Evolutionary conservation across 2,329 filamentous ascomycete genomes (phyloP), one percentile per base, ranked within the genome.

Genomic region (Pseudodiploospora longispora): DNA sequence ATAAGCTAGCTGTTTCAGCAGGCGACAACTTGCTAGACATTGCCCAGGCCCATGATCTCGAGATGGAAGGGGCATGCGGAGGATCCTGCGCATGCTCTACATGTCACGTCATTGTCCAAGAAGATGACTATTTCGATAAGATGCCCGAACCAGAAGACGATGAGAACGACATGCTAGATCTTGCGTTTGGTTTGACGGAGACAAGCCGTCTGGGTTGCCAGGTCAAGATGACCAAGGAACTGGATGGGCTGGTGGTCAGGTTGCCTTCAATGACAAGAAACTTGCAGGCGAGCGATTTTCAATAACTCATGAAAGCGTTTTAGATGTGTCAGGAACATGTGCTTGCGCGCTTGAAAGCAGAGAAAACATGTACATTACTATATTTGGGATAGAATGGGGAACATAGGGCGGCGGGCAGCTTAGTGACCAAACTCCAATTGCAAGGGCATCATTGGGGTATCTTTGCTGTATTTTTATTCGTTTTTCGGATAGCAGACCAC

Each of bases 1-100:
- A 87, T 63, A 87, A 83, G 48, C 80, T 96, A 57, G 81, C 84
- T 47, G 91, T 96, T 6, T 73, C 80, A 10, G 81, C 85, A 55
- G 93, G 93, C 40, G 89, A 95, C 66, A 98, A 98, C 64, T 72
- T 98, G 43, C 75, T 98, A 43, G 91, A 97, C 59, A 91, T 98
- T 59, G 93, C 91, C 27, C 91, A 96, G 63, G 87, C 85, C 38
- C 80, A 97, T 65, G 91, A 97, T 59, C 72, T 98, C 36, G 93
- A 98, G 65, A 97, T 98, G 91, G 93, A 98, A 72, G 90, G 93
- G 49, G 93, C 93, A 9, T 98, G 93, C 60, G 93, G 93, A 54
- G 93, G 89, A 27, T 93, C 87, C 31, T 95, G 89, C 66, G 89
- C 89, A 43, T 95, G 89, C 69, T 93, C 86, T 46, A 95, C 89